Evolutionary conservation across 352 stramenopile species (phyloP).

Genomic region (Pythium folliculosum): DNA sequence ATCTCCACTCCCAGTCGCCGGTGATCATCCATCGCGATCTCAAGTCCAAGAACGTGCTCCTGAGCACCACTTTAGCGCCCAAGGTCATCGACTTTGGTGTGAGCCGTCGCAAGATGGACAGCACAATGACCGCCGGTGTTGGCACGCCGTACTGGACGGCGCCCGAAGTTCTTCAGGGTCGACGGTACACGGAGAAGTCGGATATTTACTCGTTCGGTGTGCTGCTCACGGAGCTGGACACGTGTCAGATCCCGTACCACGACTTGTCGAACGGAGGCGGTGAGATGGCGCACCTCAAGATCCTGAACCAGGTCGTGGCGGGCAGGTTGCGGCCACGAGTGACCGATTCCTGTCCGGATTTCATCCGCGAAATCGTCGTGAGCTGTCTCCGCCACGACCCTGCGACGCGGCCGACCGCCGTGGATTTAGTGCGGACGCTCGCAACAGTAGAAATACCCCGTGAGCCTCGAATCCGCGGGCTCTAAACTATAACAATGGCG

Average conservation of each 20-base stretch:
- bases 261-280: conserved; percentile 3
- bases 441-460: conserved; percentile 59
- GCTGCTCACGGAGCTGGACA: conserved; percentile 36
- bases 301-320: conserved; percentile 12
- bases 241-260: conserved; percentile 27
- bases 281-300: conserved; percentile 14
- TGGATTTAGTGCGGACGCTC: conserved; percentile 5
- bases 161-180: conserved; percentile 17
- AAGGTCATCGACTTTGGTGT: conserved; percentile 19
- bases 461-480: too few relatives aligned
- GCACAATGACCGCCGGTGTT: conserved; percentile 1
- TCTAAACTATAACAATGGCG: too few relatives aligned
- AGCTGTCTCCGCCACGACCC: conserved; percentile 15
- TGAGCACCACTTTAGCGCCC: background rate
- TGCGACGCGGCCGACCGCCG: conserved; percentile 9
- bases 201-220: conserved; percentile 26
- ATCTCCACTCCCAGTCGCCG: conserved; percentile 20
- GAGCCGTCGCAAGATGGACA: conserved; percentile 13
- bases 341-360: conserved; percentile 1
- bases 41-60: background rate
- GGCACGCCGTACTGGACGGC: conserved; percentile 16
- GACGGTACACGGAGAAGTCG: conserved; percentile 9
- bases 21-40: background rate
- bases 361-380: conserved; percentile 1
- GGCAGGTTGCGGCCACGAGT: background rate